Evolutionary conservation across 2,329 filamentous ascomycete species (phyloP).

Genomic region (Penicillium glabrum): DNA sequence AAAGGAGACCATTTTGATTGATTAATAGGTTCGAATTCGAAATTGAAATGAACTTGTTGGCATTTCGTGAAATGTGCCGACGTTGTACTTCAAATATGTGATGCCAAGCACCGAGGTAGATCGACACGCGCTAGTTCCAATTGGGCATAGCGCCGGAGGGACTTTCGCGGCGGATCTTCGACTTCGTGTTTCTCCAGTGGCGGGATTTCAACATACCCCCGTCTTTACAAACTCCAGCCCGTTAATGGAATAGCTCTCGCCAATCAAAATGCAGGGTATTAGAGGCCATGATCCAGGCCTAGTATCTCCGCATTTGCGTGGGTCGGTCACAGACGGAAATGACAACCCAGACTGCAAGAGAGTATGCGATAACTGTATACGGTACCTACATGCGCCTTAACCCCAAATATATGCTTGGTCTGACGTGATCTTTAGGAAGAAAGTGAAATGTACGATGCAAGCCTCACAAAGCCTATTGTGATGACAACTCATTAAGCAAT

Average conservation of each 20-base stretch:
- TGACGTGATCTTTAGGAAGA: background rate
- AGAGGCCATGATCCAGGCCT: background rate
- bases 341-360: background rate
- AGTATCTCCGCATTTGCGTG: background rate
- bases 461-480: background rate
- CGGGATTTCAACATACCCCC: background rate
- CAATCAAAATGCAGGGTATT: background rate
- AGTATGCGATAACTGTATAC: constrained; percentile 17
- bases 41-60: no score
- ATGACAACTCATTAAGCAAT: background rate
- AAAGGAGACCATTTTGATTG: no score
- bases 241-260: no score
- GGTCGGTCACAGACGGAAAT: background rate
- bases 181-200: background rate
- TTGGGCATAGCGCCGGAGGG: background rate
- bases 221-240: background rate
- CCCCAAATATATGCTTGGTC: background rate
- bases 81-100: background rate
- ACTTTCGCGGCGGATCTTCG: background rate
- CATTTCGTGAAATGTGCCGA: background rate
- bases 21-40: no score
- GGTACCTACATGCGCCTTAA: constrained; percentile 1
- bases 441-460: background rate
- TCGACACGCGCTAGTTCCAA: background rate
- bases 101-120: background rate